These are phyloP conservation scores for Yarrowia sp. DNA, from an alignment of 805 yeast species.

Conservation along the genomic window DNA sequence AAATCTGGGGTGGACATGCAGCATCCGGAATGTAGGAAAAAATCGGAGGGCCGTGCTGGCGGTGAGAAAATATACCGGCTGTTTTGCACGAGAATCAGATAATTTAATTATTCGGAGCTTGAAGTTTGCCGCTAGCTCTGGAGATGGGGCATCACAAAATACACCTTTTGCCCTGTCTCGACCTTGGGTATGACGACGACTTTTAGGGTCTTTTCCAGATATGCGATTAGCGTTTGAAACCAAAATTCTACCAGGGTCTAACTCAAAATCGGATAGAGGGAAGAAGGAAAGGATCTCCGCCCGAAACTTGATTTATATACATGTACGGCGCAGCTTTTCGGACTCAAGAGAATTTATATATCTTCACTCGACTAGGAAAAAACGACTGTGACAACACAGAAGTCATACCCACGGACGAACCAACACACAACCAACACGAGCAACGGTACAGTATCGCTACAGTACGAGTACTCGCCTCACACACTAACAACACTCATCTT, in stretches of 20 bases:
- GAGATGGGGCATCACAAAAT: background rate
- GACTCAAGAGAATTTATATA: constrained; percentile 1
- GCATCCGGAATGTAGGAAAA: constrained; percentile 29
- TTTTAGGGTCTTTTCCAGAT: too few relatives aligned
- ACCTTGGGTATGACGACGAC: background rate
- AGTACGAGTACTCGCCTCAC: background rate
- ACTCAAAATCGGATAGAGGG: constrained; percentile 24
- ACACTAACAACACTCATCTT: background rate
- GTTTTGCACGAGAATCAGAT: background rate
- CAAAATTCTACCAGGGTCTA: constrained; percentile 4
- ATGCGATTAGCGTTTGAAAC: background rate
- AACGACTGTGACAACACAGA: background rate
- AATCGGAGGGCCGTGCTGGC: background rate
- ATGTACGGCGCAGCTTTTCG: constrained; percentile 22
- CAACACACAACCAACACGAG: background rate
- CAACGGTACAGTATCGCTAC: background rate
- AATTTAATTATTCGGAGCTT: constrained; percentile 6
- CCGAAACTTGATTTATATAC: constrained; percentile 24
- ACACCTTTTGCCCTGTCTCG: constrained; percentile 13
- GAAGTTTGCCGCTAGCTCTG: background rate
- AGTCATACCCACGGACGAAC: background rate
- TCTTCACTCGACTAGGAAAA: constrained; percentile 1
- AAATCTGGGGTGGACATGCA: constrained; percentile 25
- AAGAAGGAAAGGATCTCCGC: constrained; percentile 16
- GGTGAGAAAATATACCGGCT: background rate